Evolutionary conservation across 1,284 basidiomycete species (phyloP), one percentile per base, ranked within the genome.

Genomic region (Rhizoctonia solani): DNA sequence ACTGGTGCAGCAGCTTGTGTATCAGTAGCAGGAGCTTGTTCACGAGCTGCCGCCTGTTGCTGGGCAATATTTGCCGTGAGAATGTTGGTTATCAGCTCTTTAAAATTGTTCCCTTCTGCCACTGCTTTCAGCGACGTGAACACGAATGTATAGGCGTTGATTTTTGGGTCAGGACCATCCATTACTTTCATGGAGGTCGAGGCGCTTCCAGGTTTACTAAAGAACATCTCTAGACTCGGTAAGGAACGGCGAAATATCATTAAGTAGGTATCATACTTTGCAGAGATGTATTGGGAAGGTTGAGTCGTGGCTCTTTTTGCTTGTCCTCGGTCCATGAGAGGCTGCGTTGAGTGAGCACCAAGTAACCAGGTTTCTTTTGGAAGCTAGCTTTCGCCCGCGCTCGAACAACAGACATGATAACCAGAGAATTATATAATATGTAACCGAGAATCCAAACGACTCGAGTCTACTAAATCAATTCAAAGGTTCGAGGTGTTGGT

Each of bases 81-180:
- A 74, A 92, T 88, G 54, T 80, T 80, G 3, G 88, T 89, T 61
- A 93, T 79, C 72, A 89, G 86, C 34, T 79, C 80, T 79, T 93
- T 93, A 82, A 93, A 92, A 69, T 81, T 81, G 77, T 92, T 90
- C 71, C 90, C 84, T 74, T 94, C 87, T 25, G 87, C 85, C 70
- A 82, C 76, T 0, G 85, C 79, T 69, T 82, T 83, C 1, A 86
- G 82, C 2, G 87, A 83, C 0, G 83, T 86, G 77, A 93, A 93
- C 6, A 87, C 89, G 77, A 92, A 92, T 72, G 87, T 89, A 77
- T 90, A 87, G 9, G 89, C 89, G 19, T 65, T 65, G 37, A 44
- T 9, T 44, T 65, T 65, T 8, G 50, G 61, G 19, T 65, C 61
- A 11, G 61, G 61, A 21, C 61, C 61, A 29, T 65, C 61, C 23